Conservation (phyloP, 495 filamentous ascomycete species). For the Hypoxylon intermedium region DNA sequence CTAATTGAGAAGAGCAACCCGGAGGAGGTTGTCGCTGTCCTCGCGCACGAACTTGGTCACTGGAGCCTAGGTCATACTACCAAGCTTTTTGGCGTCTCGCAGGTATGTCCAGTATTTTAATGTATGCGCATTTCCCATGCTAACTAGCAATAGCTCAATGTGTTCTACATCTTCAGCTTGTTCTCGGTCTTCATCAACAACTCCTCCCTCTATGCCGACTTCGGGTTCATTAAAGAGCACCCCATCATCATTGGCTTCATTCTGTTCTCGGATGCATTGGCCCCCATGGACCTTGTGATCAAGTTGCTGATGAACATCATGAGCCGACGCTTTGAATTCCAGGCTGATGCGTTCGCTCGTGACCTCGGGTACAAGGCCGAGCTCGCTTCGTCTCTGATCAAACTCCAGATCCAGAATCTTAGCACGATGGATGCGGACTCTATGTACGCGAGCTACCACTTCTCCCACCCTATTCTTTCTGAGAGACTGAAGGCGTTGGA, state of each 20-base stretch:
- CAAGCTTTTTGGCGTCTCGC: conserved; percentile 85
- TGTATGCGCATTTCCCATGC: conserved; percentile 1
- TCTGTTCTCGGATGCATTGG: conserved; percentile 91
- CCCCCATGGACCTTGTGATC: conserved; percentile 88
- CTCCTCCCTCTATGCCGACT: conserved; percentile 83
- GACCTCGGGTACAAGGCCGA: conserved; percentile 84
- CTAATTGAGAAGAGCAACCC: conserved; percentile 92
- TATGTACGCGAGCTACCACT: conserved; percentile 97
- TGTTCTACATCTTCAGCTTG: conserved; percentile 94
- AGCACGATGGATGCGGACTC: conserved; percentile 98
- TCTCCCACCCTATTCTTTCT: conserved; percentile 94
- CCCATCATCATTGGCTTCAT: conserved; percentile 97
- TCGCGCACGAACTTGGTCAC: conserved; percentile 95
- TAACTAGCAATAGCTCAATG: conserved; percentile 63
- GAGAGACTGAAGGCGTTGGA: conserved; percentile 90
- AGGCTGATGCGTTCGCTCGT: conserved; percentile 90
- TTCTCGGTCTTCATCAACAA: conserved; percentile 99
- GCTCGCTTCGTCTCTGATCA: conserved; percentile 86
- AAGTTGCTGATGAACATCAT: conserved; percentile 96
- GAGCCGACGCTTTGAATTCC: conserved; percentile 90
- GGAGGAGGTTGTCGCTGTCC: conserved; percentile 90
- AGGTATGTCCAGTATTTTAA: conserved; percentile 60
- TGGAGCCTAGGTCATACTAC: conserved; percentile 96
- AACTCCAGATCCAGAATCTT: conserved; percentile 97
- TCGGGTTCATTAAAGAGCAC: conserved; percentile 83